Conservation (phyloP, 257 asterid genomes). For the Cordia subcordata region DNA sequence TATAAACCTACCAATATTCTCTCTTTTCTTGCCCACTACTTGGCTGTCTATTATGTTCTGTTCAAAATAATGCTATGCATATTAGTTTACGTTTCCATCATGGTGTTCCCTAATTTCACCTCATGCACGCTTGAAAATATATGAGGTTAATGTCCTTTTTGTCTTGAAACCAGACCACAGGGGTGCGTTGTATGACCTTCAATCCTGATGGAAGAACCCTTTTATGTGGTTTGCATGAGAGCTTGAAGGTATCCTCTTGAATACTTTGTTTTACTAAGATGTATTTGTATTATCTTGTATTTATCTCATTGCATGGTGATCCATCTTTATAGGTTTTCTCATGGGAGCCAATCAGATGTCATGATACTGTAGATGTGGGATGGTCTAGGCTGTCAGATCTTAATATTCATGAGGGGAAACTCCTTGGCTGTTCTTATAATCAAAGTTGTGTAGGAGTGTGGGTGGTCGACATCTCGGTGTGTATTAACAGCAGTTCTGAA, state of each 20-base stretch:
- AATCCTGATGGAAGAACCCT: slow-evolving; percentile 98
- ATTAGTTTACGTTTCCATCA: slow-evolving; percentile 9
- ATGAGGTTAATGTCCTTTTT: slow-evolving; percentile 21
- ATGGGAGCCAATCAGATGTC: slow-evolving; percentile 96
- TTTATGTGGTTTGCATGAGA: slow-evolving; percentile 96
- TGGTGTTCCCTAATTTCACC: slow-evolving; percentile 1
- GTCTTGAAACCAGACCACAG: slow-evolving; percentile 65
- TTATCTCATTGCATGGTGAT: slow-evolving; percentile 1
- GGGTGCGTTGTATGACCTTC: slow-evolving; percentile 94
- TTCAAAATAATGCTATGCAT: slow-evolving; percentile 2
- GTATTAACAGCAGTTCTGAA: slow-evolving; percentile 8
- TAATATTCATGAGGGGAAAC: slow-evolving; percentile 98
- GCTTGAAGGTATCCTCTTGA: slow-evolving; percentile 62
- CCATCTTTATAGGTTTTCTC: slow-evolving; percentile 62
- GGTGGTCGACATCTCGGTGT: slow-evolving; percentile 97
- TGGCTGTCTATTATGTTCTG: slow-evolving; percentile 6
- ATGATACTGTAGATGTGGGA: slow-evolving; percentile 94
- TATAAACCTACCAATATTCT: slow-evolving; percentile 3
- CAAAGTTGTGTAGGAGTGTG: slow-evolving; percentile 99
- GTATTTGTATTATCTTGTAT: slow-evolving; percentile 5
- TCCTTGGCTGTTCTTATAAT: slow-evolving; percentile 96
- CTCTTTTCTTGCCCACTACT: neutral
- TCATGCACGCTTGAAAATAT: slow-evolving; percentile 16
- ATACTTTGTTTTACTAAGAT: slow-evolving; percentile 13
- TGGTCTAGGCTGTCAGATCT: slow-evolving; percentile 98